These are phyloP conservation scores for Cystobasidium sp. DNA, from an alignment of 1,284 basidiomycete species.

Conservation along the genomic window DNA sequence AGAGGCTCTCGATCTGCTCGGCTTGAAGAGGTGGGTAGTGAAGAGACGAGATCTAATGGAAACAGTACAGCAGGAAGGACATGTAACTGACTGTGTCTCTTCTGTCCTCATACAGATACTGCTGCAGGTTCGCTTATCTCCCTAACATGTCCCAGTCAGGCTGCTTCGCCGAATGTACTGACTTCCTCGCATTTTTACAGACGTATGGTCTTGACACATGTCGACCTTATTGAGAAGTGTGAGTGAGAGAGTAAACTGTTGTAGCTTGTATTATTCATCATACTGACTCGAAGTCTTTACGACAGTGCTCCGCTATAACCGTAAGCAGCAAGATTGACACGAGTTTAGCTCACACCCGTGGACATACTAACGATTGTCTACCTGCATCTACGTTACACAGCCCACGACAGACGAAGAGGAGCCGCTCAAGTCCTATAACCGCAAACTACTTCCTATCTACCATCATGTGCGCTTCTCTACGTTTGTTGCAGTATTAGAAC, in stretches of 20 bases:
- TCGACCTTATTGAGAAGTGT: conserved; percentile 58
- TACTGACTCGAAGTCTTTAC: not conserved
- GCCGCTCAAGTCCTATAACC: conserved; percentile 10
- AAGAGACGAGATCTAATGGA: not conserved
- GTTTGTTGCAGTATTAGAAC: not conserved
- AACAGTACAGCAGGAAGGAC: not conserved
- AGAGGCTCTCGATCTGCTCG: conserved; percentile 90
- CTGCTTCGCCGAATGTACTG: not conserved
- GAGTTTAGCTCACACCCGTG: too few species aligned
- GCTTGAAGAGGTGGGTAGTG: conserved; percentile 66
- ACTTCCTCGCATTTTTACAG: conserved; percentile 57
- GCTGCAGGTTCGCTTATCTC: conserved; percentile 32
- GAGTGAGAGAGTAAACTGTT: not conserved
- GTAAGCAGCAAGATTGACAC: not conserved
- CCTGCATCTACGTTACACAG: not conserved
- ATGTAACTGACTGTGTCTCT: not conserved
- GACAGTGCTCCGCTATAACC: conserved; percentile 35
- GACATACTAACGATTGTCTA: not conserved
- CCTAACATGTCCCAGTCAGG: not conserved
- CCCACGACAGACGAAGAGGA: conserved; percentile 15
- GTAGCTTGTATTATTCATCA: not conserved
- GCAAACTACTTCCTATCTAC: not conserved
- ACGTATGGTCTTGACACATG: conserved; percentile 96
- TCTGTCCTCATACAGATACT: conserved; percentile 19
- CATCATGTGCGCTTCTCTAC: not conserved